A percentile compares a stretch with the other conserved stretches of the same genome.
Conservation (phyloP, 2,329 filamentous ascomycete species). For the Berkeleyomyces basicola region DNA sequence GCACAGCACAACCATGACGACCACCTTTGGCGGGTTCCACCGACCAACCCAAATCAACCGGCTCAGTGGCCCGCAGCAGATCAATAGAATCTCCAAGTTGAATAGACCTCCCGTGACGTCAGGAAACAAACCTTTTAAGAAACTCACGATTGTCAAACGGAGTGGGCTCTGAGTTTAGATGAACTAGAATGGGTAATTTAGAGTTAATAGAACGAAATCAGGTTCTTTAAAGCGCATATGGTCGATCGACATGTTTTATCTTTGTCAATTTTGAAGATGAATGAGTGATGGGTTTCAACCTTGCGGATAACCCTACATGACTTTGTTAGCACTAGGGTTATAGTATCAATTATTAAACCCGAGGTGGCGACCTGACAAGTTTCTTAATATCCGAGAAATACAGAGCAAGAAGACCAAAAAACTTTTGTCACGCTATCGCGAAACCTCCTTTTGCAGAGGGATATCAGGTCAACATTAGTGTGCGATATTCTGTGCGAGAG, state of each 20-base stretch:
- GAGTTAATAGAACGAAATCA: background rate
- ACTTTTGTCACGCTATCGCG: no score
- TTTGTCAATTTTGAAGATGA: no score
- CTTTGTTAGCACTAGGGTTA: no score
- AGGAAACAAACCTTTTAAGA: constrained; percentile 34
- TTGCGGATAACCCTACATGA: no score
- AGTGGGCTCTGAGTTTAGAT: background rate
- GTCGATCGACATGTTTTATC: no score
- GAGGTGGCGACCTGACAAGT: no score
- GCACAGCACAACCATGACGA: constrained; percentile 34
- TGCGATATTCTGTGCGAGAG: background rate
- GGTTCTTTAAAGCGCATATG: background rate
- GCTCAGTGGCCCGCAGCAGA: constrained; percentile 15
- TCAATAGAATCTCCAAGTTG: constrained; percentile 30
- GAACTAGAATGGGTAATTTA: background rate
- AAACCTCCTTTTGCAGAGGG: background rate
- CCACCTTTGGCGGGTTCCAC: constrained; percentile 25
- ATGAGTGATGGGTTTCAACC: no score
- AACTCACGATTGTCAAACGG: constrained; percentile 28
- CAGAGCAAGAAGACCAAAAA: background rate
- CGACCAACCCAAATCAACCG: constrained; percentile 26
- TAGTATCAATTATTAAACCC: no score
- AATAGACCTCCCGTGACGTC: constrained; percentile 20
- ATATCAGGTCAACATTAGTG: background rate
- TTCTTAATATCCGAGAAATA: background rate